Conservation (phyloP, 208 protist species). For the Porcisia deanei region DNA sequence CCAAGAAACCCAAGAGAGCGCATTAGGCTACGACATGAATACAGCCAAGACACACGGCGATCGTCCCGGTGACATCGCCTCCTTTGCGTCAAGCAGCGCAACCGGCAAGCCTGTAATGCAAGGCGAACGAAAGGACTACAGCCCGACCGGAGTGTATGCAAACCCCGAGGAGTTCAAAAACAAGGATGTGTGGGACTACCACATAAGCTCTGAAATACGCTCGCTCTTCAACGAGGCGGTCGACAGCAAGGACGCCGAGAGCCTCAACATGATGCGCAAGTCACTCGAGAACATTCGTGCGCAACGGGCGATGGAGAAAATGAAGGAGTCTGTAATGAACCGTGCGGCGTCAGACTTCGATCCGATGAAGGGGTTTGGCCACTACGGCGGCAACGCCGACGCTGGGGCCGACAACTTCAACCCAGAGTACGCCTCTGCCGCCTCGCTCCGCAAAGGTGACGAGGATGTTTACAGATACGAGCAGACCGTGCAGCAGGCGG, state of each 20-base stretch:
- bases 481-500: constrained; percentile 15
- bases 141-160: constrained; percentile 81
- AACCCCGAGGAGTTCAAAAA: constrained; percentile 81
- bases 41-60: constrained; percentile 74
- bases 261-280: constrained; percentile 84
- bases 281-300: constrained; percentile 86
- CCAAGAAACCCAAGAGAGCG: constrained; percentile 88
- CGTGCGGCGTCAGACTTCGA: constrained; percentile 25
- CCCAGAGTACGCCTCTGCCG: constrained; percentile 32
- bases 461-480: constrained; percentile 20
- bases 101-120: constrained; percentile 68
- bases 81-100: constrained; percentile 44
- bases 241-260: constrained; percentile 76
- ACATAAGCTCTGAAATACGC: constrained; percentile 72
- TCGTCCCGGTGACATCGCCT: constrained; percentile 64
- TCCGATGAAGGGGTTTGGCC: constrained; percentile 36
- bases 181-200: constrained; percentile 84
- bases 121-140: constrained; percentile 82
- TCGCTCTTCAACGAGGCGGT: constrained; percentile 71
- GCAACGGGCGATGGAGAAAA: constrained; percentile 78
- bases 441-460: constrained; percentile 1
- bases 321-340: constrained; percentile 85
- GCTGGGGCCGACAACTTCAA: constrained; percentile 50
- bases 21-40: constrained; percentile 88
- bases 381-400: constrained; percentile 52